These are phyloP conservation scores for Protea cynaroides DNA, from an alignment of 164 flowering plant genomes.

Conservation along the genomic window DNA sequence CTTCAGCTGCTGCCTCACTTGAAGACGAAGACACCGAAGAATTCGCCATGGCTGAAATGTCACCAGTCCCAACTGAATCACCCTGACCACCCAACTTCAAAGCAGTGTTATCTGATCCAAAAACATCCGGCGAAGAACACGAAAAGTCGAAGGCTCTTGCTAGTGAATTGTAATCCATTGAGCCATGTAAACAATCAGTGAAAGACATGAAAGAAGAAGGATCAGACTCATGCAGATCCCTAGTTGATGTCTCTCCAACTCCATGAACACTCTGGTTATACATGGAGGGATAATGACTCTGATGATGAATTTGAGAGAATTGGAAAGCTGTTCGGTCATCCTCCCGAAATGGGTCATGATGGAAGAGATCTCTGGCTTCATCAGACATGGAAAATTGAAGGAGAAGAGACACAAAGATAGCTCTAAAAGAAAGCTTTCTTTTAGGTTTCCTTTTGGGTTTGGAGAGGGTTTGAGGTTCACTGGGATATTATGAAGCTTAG, in stretches of 20 bases:
- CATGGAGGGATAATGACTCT: conserved; percentile 2
- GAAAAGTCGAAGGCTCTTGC: conserved; percentile 38
- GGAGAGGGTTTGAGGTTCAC: neutral
- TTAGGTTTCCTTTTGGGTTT: neutral
- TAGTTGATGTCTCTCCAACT: conserved; percentile 1
- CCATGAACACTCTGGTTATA: neutral
- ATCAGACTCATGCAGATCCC: conserved; percentile 17
- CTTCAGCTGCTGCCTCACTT: conserved; percentile 43
- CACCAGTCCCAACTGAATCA: conserved; percentile 10
- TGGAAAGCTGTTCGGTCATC: conserved; percentile 2
- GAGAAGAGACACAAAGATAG: conserved; percentile 7
- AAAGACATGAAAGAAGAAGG: conserved; percentile 37
- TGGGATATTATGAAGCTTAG: neutral
- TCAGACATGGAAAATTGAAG: conserved; percentile 25
- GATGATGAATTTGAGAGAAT: neutral
- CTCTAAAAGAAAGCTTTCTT: neutral
- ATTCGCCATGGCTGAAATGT: conserved; percentile 25
- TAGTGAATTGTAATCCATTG: conserved; percentile 29
- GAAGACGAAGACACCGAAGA: conserved; percentile 62
- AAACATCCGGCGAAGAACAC: conserved; percentile 38
- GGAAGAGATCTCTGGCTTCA: conserved; percentile 26
- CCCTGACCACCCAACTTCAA: conserved; percentile 10
- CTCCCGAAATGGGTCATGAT: conserved; percentile 22
- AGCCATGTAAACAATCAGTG: conserved; percentile 36
- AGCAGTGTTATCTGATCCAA: conserved; percentile 22